A percentile compares a stretch with the other conserved stretches of the same genome.
phyloP scores from a whole-genome alignment of 2,329 filamentous ascomycete genomes.

The Colletotrichum sp. region DNA sequence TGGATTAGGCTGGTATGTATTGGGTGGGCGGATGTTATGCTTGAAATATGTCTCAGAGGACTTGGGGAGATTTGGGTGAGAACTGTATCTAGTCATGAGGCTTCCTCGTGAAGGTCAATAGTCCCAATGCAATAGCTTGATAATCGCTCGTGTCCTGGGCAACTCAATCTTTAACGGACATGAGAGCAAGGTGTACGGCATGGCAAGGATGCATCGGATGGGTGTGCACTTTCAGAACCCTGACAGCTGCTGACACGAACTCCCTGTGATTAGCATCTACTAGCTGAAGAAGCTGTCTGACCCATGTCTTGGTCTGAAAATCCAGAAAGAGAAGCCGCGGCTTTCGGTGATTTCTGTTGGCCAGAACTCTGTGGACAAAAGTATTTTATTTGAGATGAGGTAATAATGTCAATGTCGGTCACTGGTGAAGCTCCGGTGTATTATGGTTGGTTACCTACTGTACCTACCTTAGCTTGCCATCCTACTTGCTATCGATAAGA shows the following conservation, averaged over 20 bases:
- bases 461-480: not conserved
- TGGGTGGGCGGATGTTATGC: not conserved
- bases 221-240: not conserved
- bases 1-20: slow-evolving; percentile 14
- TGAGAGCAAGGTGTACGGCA: not conserved
- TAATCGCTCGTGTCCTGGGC: not conserved
- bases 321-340: not conserved
- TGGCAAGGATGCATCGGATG: not conserved
- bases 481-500: slow-evolving; percentile 18
- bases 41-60: not conserved
- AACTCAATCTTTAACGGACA: not conserved
- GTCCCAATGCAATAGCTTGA: not conserved
- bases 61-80: not conserved
- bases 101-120: not conserved
- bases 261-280: not conserved
- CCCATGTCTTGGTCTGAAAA: not conserved
- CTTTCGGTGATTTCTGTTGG: not conserved
- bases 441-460: not conserved
- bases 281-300: not conserved
- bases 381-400: not conserved
- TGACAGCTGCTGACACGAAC: not conserved
- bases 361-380: not conserved
- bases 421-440: not conserved
- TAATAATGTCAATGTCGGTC: not conserved
- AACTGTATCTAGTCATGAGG: not conserved